Percentiles rank a stretch among this genome's conserved stretches.
These are phyloP conservation scores for Dryadomyces quercivorus DNA, from an alignment of 2,329 filamentous ascomycete species.

Conservation along the genomic window DNA sequence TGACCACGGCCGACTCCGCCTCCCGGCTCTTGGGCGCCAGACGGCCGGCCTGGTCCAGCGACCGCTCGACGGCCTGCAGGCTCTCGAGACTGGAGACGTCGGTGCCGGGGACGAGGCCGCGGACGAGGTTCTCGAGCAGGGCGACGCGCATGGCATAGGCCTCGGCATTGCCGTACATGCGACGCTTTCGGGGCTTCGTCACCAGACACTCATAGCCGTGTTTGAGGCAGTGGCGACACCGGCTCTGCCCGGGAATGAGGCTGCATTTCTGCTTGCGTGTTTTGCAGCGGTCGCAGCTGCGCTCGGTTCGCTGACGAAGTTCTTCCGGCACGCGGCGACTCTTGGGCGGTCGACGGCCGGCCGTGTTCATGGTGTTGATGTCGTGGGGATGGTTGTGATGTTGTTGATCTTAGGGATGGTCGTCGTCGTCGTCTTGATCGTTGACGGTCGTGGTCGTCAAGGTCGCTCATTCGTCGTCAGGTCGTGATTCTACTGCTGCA, in stretches of 20 bases:
- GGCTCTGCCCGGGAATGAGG: neutral
- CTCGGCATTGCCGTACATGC: neutral
- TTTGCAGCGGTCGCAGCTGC: conserved; percentile 1
- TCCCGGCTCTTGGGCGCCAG: neutral
- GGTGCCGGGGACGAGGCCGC: neutral
- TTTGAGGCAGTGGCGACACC: neutral
- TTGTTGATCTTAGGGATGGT: too few species aligned
- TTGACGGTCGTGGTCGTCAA: too few species aligned
- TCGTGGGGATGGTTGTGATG: too few species aligned
- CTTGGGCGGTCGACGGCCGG: neutral
- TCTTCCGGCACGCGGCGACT: neutral
- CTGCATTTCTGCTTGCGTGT: neutral
- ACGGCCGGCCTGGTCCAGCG: neutral
- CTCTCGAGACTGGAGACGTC: neutral
- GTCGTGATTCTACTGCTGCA: too few species aligned
- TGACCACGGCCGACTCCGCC: neutral
- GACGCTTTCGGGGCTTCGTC: neutral
- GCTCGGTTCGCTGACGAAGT: neutral
- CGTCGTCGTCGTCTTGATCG: too few species aligned
- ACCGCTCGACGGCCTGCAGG: neutral
- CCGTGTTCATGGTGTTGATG: neutral
- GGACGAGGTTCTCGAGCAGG: neutral
- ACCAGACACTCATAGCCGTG: neutral
- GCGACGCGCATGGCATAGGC: neutral
- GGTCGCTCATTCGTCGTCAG: too few species aligned